A percentile compares a stretch with the other conserved stretches of the same genome.
These are phyloP conservation scores for Corylus avellana DNA, from an alignment of 306 rosid species.

Conservation along the genomic window DNA sequence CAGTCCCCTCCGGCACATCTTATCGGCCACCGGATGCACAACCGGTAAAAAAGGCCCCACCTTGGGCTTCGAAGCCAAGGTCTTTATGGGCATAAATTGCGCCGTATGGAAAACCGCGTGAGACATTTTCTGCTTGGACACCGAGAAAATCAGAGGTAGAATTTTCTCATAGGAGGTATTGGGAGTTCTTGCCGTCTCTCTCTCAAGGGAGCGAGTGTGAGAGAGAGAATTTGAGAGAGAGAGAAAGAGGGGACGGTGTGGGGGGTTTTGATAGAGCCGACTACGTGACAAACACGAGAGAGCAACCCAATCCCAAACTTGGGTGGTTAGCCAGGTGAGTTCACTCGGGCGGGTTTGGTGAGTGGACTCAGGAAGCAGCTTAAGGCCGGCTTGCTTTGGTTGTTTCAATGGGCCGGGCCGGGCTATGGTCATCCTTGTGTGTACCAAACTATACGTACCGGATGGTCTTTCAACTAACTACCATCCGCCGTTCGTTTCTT, in stretches of 20 bases:
- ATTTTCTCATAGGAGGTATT: conserved; percentile 2
- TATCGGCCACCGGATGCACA: conserved; percentile 6
- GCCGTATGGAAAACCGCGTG: conserved; percentile 69
- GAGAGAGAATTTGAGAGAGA: conserved; percentile 39
- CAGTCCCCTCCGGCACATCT: conserved; percentile 17
- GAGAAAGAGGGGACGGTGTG: not conserved
- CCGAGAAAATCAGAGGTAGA: not conserved
- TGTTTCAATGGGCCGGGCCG: not conserved
- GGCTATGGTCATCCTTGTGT: too few relatives aligned
- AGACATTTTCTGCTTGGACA: conserved; percentile 37
- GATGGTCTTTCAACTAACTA: not conserved
- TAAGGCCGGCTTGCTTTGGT: not conserved
- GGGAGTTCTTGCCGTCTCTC: not conserved
- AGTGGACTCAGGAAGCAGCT: conserved; percentile 20
- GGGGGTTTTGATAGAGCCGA: conserved; percentile 43
- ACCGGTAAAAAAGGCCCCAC: conserved; percentile 20
- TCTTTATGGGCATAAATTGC: conserved; percentile 60
- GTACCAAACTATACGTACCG: not conserved
- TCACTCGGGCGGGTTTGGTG: conserved; percentile 8
- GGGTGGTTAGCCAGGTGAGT: conserved; percentile 32
- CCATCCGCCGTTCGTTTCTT: not conserved
- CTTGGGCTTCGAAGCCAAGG: conserved; percentile 36
- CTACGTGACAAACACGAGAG: conserved; percentile 13
- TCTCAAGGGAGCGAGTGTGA: conserved; percentile 6
- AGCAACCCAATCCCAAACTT: conserved; percentile 53